Percentiles rank a stretch among this genome's conserved stretches.
Conservation (phyloP, 2,329 filamentous ascomycete species). For the Cadophora sp. region DNA sequence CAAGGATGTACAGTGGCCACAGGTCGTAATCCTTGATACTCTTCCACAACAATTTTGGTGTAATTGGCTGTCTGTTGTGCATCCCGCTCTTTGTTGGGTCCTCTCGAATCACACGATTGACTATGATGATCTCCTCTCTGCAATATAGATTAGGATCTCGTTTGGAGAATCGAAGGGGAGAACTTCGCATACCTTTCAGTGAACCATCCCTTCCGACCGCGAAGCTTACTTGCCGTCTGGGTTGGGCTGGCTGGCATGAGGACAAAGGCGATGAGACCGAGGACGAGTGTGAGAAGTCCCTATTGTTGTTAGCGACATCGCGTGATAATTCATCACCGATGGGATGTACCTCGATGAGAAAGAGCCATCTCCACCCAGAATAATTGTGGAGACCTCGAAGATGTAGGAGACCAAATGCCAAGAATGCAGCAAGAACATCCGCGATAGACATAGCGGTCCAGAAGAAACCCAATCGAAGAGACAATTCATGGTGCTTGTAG, state of each 20-base stretch:
- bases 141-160: neutral
- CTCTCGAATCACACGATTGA: constrained; percentile 62
- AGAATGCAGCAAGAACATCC: constrained; percentile 59
- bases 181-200: constrained; percentile 47
- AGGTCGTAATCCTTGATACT: constrained; percentile 60
- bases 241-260: constrained; percentile 40
- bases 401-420: constrained; percentile 63
- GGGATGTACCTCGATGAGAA: constrained; percentile 46
- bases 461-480: constrained; percentile 69
- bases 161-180: too few species aligned
- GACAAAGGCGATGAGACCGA: constrained; percentile 34
- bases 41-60: constrained; percentile 52
- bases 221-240: constrained; percentile 56
- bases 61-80: constrained; percentile 58
- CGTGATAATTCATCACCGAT: constrained; percentile 31
- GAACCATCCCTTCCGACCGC: constrained; percentile 67
- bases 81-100: constrained; percentile 56
- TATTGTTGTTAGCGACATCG: constrained; percentile 10
- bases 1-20: constrained; percentile 56
- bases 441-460: constrained; percentile 64
- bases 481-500: constrained; percentile 71
- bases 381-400: constrained; percentile 58
- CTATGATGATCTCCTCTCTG: constrained; percentile 64
- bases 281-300: constrained; percentile 37
- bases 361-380: constrained; percentile 65